Percentiles rank a stretch among this genome's conserved stretches.
Evolutionary conservation across 2,329 filamentous ascomycete genomes (phyloP).

Genomic region (Microsporum ferrugineum): DNA sequence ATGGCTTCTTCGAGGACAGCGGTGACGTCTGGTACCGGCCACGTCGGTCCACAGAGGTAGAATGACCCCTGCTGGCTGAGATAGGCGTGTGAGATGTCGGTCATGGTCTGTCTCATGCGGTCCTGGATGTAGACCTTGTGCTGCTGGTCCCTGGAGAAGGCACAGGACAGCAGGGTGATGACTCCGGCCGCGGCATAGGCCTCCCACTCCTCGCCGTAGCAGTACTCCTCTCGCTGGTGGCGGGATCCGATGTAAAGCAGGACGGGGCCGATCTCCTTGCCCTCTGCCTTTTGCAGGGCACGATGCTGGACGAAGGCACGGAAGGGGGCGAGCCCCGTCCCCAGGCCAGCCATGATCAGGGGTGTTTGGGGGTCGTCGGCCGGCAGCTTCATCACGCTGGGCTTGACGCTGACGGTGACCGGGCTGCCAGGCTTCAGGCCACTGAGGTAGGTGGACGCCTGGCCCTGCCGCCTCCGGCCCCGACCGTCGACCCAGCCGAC

Average conservation of each 20-base stretch:
- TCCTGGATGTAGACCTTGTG: constrained; percentile 99
- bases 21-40: constrained; percentile 96
- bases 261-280: constrained; percentile 85
- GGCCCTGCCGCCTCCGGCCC: constrained; percentile 80
- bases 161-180: constrained; percentile 82
- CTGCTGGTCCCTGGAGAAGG: constrained; percentile 92
- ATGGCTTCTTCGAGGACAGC: constrained; percentile 90
- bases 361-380: constrained; percentile 67
- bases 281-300: constrained; percentile 93
- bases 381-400: constrained; percentile 98
- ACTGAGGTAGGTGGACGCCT: constrained; percentile 84
- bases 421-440: constrained; percentile 60
- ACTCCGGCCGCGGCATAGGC: constrained; percentile 92
- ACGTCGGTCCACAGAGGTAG: constrained; percentile 95
- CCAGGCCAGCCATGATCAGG: constrained; percentile 98
- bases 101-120: constrained; percentile 79
- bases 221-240: constrained; percentile 95
- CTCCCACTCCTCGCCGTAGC: constrained; percentile 98
- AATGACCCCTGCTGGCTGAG: constrained; percentile 80
- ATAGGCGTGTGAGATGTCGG: constrained; percentile 75
- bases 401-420: constrained; percentile 93
- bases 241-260: constrained; percentile 94
- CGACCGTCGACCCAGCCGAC: constrained; percentile 87
- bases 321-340: constrained; percentile 96
- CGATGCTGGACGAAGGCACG: constrained; percentile 97